Percentiles rank a stretch among this genome's conserved stretches.
These are phyloP conservation scores for Venturia asperata DNA, from an alignment of 2,329 filamentous ascomycete species.

Conservation along the genomic window DNA sequence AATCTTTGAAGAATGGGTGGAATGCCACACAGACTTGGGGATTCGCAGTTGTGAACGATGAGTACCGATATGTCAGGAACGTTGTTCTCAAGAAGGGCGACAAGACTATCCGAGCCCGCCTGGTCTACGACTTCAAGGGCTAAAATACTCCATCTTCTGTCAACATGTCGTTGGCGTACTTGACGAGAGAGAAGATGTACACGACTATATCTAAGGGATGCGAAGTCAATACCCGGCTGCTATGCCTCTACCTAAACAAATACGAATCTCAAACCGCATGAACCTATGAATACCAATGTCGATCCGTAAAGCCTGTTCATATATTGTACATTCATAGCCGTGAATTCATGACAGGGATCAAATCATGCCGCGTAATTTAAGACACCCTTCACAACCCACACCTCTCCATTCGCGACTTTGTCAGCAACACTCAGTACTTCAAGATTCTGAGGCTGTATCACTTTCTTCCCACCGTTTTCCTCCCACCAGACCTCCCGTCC, in stretches of 20 bases:
- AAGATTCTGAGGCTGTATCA: conserved; percentile 73
- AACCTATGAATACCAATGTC: background rate
- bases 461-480: conserved; percentile 55
- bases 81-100: conserved; percentile 31
- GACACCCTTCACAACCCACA: conserved; percentile 67
- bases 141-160: background rate
- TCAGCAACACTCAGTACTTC: conserved; percentile 69
- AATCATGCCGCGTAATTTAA: conserved; percentile 28
- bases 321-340: background rate
- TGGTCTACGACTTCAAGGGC: conserved; percentile 31
- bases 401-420: conserved; percentile 77
- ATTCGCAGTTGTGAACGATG: conserved; percentile 27
- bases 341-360: conserved; percentile 22
- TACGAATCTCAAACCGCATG: background rate
- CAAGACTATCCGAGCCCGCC: conserved; percentile 26
- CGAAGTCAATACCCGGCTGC: background rate
- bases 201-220: background rate
- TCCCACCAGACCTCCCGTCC: conserved; percentile 80
- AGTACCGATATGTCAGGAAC: conserved; percentile 29
- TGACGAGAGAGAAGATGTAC: background rate
- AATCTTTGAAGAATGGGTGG: conserved; percentile 32
- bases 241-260: background rate
- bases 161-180: background rate
- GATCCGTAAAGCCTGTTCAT: background rate
- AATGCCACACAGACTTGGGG: conserved; percentile 31